Conservation (phyloP, 352 stramenopile species). For the Globisporangium parvum region DNA sequence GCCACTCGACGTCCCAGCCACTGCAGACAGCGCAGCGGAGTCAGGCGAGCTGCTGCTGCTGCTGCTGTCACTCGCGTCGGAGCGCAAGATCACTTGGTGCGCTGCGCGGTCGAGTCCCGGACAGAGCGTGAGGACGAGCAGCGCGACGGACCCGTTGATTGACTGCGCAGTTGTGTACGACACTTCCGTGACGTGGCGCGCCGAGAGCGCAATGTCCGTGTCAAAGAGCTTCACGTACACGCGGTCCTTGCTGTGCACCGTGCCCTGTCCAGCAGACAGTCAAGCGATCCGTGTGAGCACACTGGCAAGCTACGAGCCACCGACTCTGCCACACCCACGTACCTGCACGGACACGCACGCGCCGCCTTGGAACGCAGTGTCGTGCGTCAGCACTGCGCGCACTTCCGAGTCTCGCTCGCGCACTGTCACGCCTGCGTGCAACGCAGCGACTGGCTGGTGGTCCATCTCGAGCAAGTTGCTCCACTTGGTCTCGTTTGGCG, state of each 20-base stretch:
- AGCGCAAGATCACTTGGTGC: constrained; percentile 33
- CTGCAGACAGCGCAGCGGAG: constrained; percentile 15
- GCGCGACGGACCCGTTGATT: constrained; percentile 21
- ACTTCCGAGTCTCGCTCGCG: constrained; percentile 21
- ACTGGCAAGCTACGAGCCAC: background rate
- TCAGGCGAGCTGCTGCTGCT: constrained; percentile 6
- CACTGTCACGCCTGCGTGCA: constrained; percentile 24
- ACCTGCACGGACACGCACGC: constrained; percentile 27
- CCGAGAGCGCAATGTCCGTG: constrained; percentile 31
- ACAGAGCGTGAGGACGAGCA: constrained; percentile 35
- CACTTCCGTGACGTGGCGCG: constrained; percentile 28
- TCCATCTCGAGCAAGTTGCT: constrained; percentile 33
- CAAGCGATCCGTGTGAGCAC: background rate
- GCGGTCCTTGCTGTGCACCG: constrained; percentile 24
- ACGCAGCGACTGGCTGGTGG: constrained; percentile 18
- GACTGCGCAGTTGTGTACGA: constrained; percentile 28
- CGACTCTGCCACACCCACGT: background rate
- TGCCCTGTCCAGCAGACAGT: constrained; percentile 16
- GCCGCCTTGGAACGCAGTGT: constrained; percentile 31
- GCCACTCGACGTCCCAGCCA: constrained; percentile 20
- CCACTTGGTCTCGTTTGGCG: constrained; percentile 13
- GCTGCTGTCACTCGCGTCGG: constrained; percentile 14
- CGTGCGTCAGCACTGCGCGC: constrained; percentile 19
- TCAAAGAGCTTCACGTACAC: constrained; percentile 40
- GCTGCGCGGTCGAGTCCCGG: constrained; percentile 30